These are phyloP conservation scores for Carallia pectinifolia DNA, from an alignment of 345 rosid species.

Conservation along the genomic window DNA sequence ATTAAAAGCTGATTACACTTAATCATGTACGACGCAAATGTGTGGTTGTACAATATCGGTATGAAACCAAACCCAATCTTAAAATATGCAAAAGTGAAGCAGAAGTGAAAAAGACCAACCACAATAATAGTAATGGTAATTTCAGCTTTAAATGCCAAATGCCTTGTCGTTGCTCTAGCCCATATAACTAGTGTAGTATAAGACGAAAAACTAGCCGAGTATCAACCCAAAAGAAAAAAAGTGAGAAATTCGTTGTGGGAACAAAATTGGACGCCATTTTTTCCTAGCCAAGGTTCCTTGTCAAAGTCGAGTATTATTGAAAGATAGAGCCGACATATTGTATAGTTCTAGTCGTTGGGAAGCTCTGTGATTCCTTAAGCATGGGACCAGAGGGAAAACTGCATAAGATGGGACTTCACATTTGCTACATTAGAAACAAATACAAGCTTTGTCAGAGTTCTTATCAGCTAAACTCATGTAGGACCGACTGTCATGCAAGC, in stretches of 20 bases:
- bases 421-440: conserved; percentile 20
- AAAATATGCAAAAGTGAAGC: too few species aligned
- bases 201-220: too few species aligned
- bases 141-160: too few species aligned
- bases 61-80: too few species aligned
- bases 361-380: conserved; percentile 22
- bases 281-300: conserved; percentile 31
- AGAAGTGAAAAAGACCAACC: too few species aligned
- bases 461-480: conserved; percentile 12
- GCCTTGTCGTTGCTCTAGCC: too few species aligned
- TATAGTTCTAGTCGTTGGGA: conserved; percentile 16
- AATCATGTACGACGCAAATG: too few species aligned
- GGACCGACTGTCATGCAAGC: conserved; percentile 17
- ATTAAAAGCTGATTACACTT: too few species aligned
- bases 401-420: conserved; percentile 21
- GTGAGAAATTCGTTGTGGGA: conserved; percentile 12
- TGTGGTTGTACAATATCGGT: too few species aligned
- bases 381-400: conserved; percentile 26
- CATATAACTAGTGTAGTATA: too few species aligned
- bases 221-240: not conserved
- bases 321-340: conserved; percentile 28
- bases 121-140: too few species aligned
- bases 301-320: conserved; percentile 29
- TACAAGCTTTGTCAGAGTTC: conserved; percentile 26
- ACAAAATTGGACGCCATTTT: conserved; percentile 20